Evolutionary conservation across 1,284 basidiomycete genomes (phyloP).

Genomic region (Sutorius eximius): DNA sequence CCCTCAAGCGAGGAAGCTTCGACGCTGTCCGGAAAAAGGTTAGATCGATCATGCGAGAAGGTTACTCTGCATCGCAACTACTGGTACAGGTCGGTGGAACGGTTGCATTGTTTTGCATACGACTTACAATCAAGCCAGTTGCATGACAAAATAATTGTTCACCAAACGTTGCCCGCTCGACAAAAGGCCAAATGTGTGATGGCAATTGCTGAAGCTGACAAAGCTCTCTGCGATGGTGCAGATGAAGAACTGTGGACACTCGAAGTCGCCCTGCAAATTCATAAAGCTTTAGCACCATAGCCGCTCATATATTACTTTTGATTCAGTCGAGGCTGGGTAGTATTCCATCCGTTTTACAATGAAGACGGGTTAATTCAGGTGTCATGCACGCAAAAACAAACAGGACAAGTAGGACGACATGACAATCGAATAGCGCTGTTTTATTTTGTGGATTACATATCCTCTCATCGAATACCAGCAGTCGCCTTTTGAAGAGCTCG

Average conservation of each 20-base stretch:
- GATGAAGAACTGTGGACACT: constrained; percentile 97
- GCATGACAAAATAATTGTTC: constrained; percentile 86
- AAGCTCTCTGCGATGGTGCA: constrained; percentile 94
- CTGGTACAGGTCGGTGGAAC: constrained; percentile 70
- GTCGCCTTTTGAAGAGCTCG: constrained; percentile 96
- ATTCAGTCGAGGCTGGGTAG: neutral
- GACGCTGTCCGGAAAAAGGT: constrained; percentile 74
- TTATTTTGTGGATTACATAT: constrained; percentile 17
- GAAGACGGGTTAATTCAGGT: constrained; percentile 14
- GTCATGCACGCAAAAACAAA: constrained; percentile 10
- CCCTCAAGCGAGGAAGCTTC: constrained; percentile 51
- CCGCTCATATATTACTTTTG: neutral
- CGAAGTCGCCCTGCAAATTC: constrained; percentile 78
- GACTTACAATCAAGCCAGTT: constrained; percentile 50
- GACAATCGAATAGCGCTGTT: constrained; percentile 12
- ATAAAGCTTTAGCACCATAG: constrained; percentile 54
- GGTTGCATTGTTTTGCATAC: neutral
- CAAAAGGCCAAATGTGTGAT: constrained; percentile 85
- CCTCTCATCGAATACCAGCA: constrained; percentile 71
- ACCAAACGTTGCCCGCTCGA: constrained; percentile 77
- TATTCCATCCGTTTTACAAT: neutral
- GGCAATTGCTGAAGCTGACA: constrained; percentile 93
- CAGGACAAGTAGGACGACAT: constrained; percentile 7
- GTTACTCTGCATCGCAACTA: constrained; percentile 92
- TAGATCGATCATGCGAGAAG: constrained; percentile 76